Evolutionary conservation across 2,329 filamentous ascomycete genomes (phyloP).

Genomic region (Aspergillus caelatus): DNA sequence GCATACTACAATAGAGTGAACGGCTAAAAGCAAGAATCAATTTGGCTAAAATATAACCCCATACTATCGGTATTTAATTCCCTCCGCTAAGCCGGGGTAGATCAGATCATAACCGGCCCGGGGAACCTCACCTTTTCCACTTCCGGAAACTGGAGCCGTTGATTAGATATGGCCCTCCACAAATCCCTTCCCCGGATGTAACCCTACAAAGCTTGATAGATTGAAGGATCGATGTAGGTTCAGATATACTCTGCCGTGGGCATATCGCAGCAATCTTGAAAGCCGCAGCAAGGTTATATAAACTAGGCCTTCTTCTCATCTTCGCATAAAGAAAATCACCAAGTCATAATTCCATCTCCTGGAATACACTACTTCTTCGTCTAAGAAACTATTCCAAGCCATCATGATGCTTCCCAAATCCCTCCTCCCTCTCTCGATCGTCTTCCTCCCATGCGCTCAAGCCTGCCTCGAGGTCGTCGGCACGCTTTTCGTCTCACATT

Average conservation of each 20-base stretch:
- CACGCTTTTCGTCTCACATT: background rate
- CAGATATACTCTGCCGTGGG: background rate
- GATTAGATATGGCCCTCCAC: background rate
- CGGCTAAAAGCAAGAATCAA: background rate
- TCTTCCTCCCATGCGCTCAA: background rate
- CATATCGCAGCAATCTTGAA: background rate
- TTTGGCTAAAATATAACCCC: background rate
- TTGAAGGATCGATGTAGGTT: background rate
- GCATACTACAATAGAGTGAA: background rate
- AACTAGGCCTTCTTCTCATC: background rate
- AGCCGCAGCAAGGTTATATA: background rate
- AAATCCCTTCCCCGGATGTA: background rate
- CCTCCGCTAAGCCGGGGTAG: background rate
- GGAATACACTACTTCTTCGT: background rate
- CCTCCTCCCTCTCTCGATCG: background rate
- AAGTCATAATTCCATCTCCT: background rate
- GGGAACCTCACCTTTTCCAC: background rate
- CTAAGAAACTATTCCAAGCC: background rate
- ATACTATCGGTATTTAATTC: background rate
- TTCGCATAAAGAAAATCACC: background rate
- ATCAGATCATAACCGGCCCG: background rate
- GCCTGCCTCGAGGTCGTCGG: background rate
- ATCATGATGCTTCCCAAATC: background rate
- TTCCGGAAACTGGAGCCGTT: background rate
- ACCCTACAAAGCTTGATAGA: background rate